Conservation (phyloP, 768 basidiomycete genomes). For the Hysterangium stoloniferum region DNA sequence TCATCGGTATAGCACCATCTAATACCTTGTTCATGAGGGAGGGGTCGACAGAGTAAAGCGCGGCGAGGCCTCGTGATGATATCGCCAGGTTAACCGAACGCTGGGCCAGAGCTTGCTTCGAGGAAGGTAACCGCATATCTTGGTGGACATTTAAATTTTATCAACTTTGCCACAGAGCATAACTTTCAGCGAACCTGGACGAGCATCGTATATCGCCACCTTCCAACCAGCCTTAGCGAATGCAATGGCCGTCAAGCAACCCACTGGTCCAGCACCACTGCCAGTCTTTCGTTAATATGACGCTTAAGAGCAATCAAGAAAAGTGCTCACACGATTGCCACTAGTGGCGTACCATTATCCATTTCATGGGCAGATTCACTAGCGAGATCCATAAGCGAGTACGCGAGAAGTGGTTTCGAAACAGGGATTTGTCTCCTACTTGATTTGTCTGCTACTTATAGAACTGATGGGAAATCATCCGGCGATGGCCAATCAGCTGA, state of each 20-base stretch:
- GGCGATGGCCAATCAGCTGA: too few relatives aligned
- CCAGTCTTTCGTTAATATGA: background rate
- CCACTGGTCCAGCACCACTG: constrained; percentile 88
- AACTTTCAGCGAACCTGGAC: constrained; percentile 48
- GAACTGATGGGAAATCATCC: too few relatives aligned
- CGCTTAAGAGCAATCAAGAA: background rate
- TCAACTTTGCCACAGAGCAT: too few relatives aligned
- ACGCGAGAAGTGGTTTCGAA: too few relatives aligned
- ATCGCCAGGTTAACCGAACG: constrained; percentile 96
- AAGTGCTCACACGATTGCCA: constrained; percentile 9
- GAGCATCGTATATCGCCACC: constrained; percentile 72
- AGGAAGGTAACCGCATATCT: constrained; percentile 73
- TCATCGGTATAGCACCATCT: constrained; percentile 84
- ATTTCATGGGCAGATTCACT: too few relatives aligned
- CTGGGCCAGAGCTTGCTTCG: constrained; percentile 57
- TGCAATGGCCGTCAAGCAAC: constrained; percentile 81
- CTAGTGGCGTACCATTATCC: background rate
- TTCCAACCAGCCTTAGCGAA: constrained; percentile 83
- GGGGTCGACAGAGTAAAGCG: constrained; percentile 73
- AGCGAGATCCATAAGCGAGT: too few relatives aligned
- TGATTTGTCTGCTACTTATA: too few relatives aligned
- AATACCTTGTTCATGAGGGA: constrained; percentile 63
- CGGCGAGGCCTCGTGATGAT: constrained; percentile 87
- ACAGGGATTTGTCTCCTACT: too few relatives aligned
- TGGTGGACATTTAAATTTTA: constrained; percentile 13